phyloP scores from a whole-genome alignment of 2,329 filamentous ascomycete species.

The Thyridium curvatum region DNA sequence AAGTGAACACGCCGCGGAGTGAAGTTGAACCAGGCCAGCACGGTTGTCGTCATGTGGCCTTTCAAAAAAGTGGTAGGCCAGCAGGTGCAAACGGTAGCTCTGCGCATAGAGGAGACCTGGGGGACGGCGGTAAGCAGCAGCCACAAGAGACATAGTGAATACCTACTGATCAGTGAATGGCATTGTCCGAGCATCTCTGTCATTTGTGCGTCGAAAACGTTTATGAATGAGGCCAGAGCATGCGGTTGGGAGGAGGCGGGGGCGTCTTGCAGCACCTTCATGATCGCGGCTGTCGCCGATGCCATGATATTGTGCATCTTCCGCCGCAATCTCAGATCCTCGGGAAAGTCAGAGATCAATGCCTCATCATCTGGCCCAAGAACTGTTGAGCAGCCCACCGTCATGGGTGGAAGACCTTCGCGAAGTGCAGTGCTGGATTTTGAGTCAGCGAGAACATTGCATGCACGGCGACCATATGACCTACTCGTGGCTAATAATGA shows the following conservation, averaged over 20 bases:
- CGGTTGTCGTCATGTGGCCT: conserved; percentile 30
- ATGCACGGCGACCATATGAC: not conserved
- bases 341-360: conserved; percentile 1
- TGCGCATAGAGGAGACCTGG: conserved; percentile 30
- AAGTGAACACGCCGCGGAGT: conserved; percentile 38
- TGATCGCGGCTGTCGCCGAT: conserved; percentile 4
- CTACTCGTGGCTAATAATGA: conserved; percentile 26
- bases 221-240: conserved; percentile 3
- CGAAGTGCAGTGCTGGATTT: conserved; percentile 3
- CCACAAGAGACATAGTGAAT: not conserved
- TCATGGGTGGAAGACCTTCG: conserved; percentile 6
- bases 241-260: not conserved
- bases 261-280: conserved; percentile 1
- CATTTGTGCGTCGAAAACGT: conserved; percentile 6
- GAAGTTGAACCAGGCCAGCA: conserved; percentile 38
- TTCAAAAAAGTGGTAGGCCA: conserved; percentile 45
- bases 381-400: not conserved
- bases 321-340: conserved; percentile 1
- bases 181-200: not conserved
- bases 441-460: not conserved
- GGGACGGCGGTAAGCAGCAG: not conserved
- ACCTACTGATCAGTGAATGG: conserved; percentile 3
- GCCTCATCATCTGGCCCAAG: not conserved
- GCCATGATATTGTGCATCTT: conserved; percentile 7
- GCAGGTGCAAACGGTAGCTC: conserved; percentile 40